These are phyloP conservation scores for Aspergillus sp. DNA, from an alignment of 2,329 filamentous ascomycete genomes.

Conservation along the genomic window DNA sequence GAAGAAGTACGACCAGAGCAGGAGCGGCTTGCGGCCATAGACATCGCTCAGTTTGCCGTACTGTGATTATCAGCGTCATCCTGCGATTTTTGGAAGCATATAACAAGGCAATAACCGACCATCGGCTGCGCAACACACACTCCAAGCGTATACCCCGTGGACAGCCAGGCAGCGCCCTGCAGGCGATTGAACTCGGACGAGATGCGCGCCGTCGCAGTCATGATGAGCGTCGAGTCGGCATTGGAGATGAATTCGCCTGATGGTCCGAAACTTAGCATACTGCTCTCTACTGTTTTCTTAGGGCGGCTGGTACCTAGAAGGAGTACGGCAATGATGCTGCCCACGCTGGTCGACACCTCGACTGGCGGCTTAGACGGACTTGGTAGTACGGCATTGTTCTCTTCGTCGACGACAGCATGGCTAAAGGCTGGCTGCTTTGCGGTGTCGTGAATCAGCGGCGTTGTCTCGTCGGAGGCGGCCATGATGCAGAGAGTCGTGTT, in stretches of 20 bases:
- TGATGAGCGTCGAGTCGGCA: slow-evolving; percentile 62
- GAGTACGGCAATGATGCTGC: slow-evolving; percentile 11
- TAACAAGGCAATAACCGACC: slow-evolving; percentile 33
- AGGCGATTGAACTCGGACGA: slow-evolving; percentile 61
- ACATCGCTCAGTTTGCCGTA: slow-evolving; percentile 60
- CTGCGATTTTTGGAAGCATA: too few relatives aligned
- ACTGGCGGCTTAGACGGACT: neutral
- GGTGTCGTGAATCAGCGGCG: neutral
- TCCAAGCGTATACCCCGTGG: slow-evolving; percentile 54
- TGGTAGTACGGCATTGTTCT: neutral
- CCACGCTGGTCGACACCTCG: slow-evolving; percentile 1
- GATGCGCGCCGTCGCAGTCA: slow-evolving; percentile 65
- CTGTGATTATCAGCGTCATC: slow-evolving; percentile 16
- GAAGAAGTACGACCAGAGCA: slow-evolving; percentile 52
- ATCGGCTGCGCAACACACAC: slow-evolving; percentile 55
- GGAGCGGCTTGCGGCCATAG: slow-evolving; percentile 55
- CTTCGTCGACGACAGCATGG: neutral
- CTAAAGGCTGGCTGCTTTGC: neutral
- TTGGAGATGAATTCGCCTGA: slow-evolving; percentile 65
- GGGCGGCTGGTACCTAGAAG: slow-evolving; percentile 1
- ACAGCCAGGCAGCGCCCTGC: slow-evolving; percentile 59
- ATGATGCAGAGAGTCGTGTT: neutral
- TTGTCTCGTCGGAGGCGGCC: slow-evolving; percentile 5
- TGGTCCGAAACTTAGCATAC: neutral
- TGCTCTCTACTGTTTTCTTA: too few relatives aligned